These are phyloP conservation scores for Aspergillus versicolor DNA, from an alignment of 2,329 filamentous ascomycete genomes.

Conservation along the genomic window DNA sequence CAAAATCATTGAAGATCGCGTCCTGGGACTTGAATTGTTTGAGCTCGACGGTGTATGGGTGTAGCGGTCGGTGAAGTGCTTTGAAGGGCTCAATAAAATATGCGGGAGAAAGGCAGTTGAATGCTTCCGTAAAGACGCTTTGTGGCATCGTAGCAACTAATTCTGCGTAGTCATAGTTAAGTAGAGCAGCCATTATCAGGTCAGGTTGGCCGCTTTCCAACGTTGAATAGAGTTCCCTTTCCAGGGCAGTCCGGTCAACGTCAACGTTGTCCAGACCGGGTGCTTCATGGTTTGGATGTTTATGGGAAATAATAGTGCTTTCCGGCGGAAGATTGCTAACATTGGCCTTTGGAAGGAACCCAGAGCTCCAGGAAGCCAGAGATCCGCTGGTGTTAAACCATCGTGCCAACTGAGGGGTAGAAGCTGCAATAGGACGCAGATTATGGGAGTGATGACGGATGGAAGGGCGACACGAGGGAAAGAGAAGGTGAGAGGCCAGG, in stretches of 20 bases:
- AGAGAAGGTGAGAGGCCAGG: conserved; percentile 28
- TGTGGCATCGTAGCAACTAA: conserved; percentile 48
- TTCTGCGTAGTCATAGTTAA: conserved; percentile 29
- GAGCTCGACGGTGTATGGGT: conserved; percentile 47
- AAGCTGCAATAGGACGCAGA: conserved; percentile 5
- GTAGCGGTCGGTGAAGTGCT: conserved; percentile 49
- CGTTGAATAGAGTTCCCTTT: conserved; percentile 22
- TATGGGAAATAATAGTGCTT: background rate
- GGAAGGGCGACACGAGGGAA: conserved; percentile 17
- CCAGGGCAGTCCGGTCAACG: background rate
- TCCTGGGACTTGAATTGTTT: conserved; percentile 41
- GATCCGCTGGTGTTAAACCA: background rate
- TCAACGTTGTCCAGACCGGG: background rate
- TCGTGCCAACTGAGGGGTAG: conserved; percentile 4
- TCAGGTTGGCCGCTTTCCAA: conserved; percentile 42
- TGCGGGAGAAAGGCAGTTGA: conserved; percentile 61
- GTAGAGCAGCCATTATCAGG: conserved; percentile 38
- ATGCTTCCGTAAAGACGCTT: conserved; percentile 61
- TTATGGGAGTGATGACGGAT: conserved; percentile 12
- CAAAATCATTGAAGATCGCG: conserved; percentile 41
- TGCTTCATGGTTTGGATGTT: background rate
- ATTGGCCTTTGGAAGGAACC: background rate
- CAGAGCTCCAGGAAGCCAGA: background rate
- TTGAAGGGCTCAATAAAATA: conserved; percentile 50
- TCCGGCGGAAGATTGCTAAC: background rate